Percentiles rank a stretch among this genome's conserved stretches.
phyloP scores from a whole-genome alignment of 2,329 filamentous ascomycete species.

The Coniochaeta hoffmannii region DNA sequence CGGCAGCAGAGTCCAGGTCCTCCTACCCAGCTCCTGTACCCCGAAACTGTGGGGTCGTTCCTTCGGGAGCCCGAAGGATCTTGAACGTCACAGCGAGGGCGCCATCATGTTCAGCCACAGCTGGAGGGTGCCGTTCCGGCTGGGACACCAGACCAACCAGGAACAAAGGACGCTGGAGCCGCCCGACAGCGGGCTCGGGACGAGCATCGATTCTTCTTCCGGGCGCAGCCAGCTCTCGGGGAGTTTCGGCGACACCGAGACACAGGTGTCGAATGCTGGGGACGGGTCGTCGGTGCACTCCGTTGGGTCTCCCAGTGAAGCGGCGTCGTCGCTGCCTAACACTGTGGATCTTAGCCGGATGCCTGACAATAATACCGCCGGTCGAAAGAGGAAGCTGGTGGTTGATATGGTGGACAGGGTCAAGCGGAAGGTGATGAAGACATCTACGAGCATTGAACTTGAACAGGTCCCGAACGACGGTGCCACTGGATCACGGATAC shows the following conservation, averaged over 20 bases:
- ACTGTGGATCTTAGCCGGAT: not conserved
- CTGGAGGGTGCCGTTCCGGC: slow-evolving; percentile 1
- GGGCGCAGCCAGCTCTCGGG: not conserved
- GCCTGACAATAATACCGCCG: not conserved
- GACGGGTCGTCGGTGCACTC: not conserved
- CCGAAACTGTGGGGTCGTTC: slow-evolving; percentile 1
- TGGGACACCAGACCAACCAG: not conserved
- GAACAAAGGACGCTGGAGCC: not conserved
- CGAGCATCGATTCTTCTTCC: not conserved
- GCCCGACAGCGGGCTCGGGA: not conserved
- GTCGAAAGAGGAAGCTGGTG: not conserved
- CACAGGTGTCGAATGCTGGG: not conserved
- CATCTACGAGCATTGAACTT: not conserved
- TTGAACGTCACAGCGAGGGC: not conserved
- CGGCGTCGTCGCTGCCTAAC: not conserved
- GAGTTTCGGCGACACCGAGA: not conserved
- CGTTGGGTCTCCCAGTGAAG: not conserved
- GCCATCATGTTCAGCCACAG: slow-evolving; percentile 5
- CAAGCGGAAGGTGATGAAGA: not conserved
- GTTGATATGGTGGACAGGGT: not conserved
- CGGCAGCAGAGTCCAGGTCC: not conserved
- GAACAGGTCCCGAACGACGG: not conserved
- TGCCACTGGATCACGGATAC: not conserved
- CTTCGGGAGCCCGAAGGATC: not conserved
- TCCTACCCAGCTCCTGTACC: slow-evolving; percentile 1